A percentile compares a stretch with the other conserved stretches of the same genome.
phyloP scores from a whole-genome alignment of 116 monocot species.

The Papilionanthe hybrid region DNA sequence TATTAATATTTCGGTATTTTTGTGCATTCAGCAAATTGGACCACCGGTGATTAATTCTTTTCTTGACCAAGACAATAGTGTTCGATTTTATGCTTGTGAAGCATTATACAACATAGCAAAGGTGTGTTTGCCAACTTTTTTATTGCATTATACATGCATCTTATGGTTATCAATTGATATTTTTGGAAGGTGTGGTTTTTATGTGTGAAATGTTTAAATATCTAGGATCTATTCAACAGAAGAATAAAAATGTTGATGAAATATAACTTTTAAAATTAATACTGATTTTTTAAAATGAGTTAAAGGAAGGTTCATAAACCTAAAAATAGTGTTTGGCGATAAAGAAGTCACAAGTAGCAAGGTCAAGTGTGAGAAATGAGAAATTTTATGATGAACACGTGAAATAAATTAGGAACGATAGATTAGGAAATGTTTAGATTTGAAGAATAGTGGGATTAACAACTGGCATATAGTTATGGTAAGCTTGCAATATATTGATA shows the following conservation, averaged over 20 bases:
- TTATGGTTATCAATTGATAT: neutral
- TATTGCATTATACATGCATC: conserved; percentile 2
- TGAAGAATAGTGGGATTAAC: too few relatives aligned
- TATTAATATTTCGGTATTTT: neutral
- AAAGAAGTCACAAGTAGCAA: too few relatives aligned
- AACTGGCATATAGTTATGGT: too few relatives aligned
- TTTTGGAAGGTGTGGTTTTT: neutral
- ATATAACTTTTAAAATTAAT: neutral
- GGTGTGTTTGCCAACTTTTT: conserved; percentile 29
- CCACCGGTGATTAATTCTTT: conserved; percentile 87
- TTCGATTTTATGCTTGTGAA: conserved; percentile 99
- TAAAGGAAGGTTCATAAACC: too few relatives aligned
- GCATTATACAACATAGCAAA: conserved; percentile 99
- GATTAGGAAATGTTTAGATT: too few relatives aligned
- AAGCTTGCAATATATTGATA: too few relatives aligned
- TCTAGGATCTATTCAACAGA: neutral
- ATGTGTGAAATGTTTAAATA: neutral
- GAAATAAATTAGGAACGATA: too few relatives aligned
- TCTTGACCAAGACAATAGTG: conserved; percentile 85
- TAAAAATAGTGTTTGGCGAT: too few relatives aligned
- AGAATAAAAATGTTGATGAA: neutral
- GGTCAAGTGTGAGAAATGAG: too few relatives aligned
- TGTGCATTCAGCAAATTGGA: conserved; percentile 66
- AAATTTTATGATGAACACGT: too few relatives aligned
- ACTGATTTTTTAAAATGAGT: neutral